phyloP scores from a whole-genome alignment of 2,329 filamentous ascomycete species.

The Trichoderma brevicompactum region DNA sequence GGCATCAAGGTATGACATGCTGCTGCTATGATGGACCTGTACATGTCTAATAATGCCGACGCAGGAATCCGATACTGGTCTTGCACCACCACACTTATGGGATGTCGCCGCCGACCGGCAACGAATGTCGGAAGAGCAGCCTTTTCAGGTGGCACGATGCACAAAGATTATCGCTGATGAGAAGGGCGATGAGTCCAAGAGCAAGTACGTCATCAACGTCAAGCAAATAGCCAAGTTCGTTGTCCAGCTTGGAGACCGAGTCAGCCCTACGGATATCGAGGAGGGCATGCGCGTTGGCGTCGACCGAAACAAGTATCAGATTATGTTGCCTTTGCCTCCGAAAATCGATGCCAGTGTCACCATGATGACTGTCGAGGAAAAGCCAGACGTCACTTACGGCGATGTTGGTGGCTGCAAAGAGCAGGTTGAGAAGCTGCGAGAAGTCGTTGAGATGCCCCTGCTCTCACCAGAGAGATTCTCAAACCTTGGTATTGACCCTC shows the following conservation, averaged over 20 bases:
- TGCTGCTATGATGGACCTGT: background rate
- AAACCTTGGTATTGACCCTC: conserved; percentile 97
- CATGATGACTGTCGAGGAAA: conserved; percentile 99
- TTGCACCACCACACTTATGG: conserved; percentile 98
- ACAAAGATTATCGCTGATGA: conserved; percentile 99
- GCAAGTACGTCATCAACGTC: conserved; percentile 99
- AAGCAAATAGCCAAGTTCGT: conserved; percentile 99
- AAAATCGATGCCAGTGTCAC: conserved; percentile 99
- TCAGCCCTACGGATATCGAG: conserved; percentile 98
- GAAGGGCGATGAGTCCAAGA: conserved; percentile 90
- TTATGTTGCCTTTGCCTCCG: conserved; percentile 90
- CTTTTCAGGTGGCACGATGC: conserved; percentile 94
- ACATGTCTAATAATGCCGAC: conserved; percentile 32
- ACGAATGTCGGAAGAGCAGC: conserved; percentile 98
- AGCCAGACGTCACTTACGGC: conserved; percentile 98
- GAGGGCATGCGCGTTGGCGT: conserved; percentile 99
- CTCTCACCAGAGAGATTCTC: conserved; percentile 96
- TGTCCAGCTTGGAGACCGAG: conserved; percentile 93
- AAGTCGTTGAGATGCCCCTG: conserved; percentile 98
- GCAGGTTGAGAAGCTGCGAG: conserved; percentile 97
- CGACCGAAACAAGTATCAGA: conserved; percentile 99
- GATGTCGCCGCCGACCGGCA: conserved; percentile 97
- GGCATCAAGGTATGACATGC: conserved; percentile 69
- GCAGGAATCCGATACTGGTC: conserved; percentile 95
- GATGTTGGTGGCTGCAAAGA: conserved; percentile 99